Evolutionary conservation across 352 stramenopile genomes (phyloP).

Genomic region (Phytophthora megakarya): DNA sequence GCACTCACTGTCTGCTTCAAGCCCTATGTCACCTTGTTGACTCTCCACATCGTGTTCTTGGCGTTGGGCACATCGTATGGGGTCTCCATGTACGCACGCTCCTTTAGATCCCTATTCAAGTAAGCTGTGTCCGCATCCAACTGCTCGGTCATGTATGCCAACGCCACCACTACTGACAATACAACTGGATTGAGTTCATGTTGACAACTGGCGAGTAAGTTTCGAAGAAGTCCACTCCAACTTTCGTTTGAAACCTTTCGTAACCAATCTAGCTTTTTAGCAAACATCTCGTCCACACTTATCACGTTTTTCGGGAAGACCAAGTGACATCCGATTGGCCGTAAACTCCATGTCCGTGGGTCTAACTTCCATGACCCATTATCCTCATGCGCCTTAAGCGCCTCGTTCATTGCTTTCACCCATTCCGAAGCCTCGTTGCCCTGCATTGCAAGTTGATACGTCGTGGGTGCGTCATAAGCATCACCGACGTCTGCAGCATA

Average conservation of each 20-base stretch:
- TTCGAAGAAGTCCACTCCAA: conserved; percentile 9
- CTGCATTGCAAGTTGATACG: conserved; percentile 12
- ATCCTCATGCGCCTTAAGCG: conserved; percentile 3
- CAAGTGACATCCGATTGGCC: conserved; percentile 1
- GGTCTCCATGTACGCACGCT: conserved; percentile 5
- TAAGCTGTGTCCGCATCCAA: conserved; percentile 13
- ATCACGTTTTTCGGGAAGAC: conserved; percentile 10
- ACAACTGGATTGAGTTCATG: conserved; percentile 17
- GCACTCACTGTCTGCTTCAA: conserved; percentile 24
- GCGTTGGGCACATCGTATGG: background rate
- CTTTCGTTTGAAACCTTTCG: conserved; percentile 10
- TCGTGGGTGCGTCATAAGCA: background rate
- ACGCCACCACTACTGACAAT: background rate
- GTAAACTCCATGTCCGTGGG: background rate
- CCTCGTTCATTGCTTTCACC: background rate
- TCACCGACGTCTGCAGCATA: conserved; percentile 14
- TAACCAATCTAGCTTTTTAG: conserved; percentile 1
- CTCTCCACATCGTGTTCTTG: conserved; percentile 5
- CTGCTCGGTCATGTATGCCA: background rate
- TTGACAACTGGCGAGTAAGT: conserved; percentile 4
- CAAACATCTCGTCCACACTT: background rate
- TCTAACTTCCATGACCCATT: conserved; percentile 10
- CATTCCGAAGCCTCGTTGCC: conserved; percentile 4
- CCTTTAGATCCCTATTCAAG: conserved; percentile 2
- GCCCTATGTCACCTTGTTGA: conserved; percentile 30